Base-by-base conservation (phyloP, 176 grass and related monocot genomes). In the Carex pumila region DNA sequence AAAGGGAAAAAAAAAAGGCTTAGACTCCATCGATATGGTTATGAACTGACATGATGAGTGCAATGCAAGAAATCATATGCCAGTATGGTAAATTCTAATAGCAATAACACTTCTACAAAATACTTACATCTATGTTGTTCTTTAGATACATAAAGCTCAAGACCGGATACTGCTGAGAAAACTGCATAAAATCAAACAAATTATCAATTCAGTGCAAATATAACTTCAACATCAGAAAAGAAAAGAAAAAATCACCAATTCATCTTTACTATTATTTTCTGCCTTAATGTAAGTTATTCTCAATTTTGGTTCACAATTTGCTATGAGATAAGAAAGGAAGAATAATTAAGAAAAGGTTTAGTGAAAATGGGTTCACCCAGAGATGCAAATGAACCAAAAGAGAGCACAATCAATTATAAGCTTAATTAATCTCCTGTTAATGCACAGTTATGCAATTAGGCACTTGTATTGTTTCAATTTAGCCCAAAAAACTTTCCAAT, bases 81-180 rank as follows among this genome's bases (percentile, higher is more conserved):
- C 52, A 19, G 45, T 36, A 17, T 47, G 60, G 25, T 18, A 92
- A 84, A 65, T 64, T 34, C 56, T 54, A 78, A 57, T 57, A 57
- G 52, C 25, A 34, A 57, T 52, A 2, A 57, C 34, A 14, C 29
- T 57, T 78, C 13, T 78, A 18, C 49, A 34, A 71, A 30, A 45
- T 69, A 80, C 92, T 89, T 89, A 98, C 95, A 98, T 93, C 86
- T 86, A 71, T 98, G 95, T 55, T 95, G 89, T 22, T 93, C 83
- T 52, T 86, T 88, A 60, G 82, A 84, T 82, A 98, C 82, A 4
- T 90, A 93, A 47, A 95, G 78, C 80, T 98, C 90, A 5, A 98
- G 88, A 73, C 95, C 95, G 0, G 91, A 98, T 71, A 98, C 91
- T 3, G 95, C 95, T 4, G 95, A 98, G 79, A 95, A 89, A 34